A percentile compares a stretch with the other conserved stretches of the same genome.
Evolutionary conservation across 208 protist species (phyloP).

Genomic region (Acanthamoeba triangularis): DNA sequence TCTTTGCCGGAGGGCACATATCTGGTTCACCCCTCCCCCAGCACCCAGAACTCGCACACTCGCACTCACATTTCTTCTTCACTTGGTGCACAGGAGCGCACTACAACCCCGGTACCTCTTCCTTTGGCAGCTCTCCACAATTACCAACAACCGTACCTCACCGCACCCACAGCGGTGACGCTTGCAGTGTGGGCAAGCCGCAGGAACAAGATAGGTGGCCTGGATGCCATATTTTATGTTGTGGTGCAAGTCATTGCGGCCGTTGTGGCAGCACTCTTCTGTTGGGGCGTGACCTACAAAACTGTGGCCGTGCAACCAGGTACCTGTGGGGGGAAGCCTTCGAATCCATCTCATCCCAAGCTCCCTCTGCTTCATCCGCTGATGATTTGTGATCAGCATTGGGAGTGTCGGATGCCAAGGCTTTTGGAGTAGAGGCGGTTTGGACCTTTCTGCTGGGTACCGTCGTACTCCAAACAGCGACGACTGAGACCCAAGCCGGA

Average conservation of each 20-base stretch:
- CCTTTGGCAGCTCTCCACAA: no score
- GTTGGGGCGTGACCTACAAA: neutral
- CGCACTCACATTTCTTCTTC: neutral
- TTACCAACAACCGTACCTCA: neutral
- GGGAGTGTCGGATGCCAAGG: neutral
- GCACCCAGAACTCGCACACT: neutral
- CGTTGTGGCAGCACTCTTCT: constrained; percentile 19
- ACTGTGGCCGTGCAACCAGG: neutral
- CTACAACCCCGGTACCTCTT: constrained; percentile 47
- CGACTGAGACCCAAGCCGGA: constrained; percentile 59
- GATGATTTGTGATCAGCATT: no score
- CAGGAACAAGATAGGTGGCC: constrained; percentile 35
- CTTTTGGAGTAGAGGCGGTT: constrained; percentile 23
- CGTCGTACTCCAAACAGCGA: constrained; percentile 55
- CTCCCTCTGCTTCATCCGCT: no score
- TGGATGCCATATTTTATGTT: constrained; percentile 27
- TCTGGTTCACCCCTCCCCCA: neutral
- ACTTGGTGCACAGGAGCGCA: neutral
- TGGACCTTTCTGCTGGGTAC: constrained; percentile 63
- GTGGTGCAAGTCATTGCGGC: constrained; percentile 19
- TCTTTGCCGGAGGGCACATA: constrained; percentile 53
- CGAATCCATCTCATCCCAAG: no score
- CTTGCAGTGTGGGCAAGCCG: neutral
- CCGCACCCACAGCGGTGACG: neutral
- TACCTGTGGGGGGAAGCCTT: no score